Percentiles rank a stretch among this genome's conserved stretches.
Evolutionary conservation across 768 basidiomycete genomes (phyloP).

Genomic region (Rubroboletus pulcherrimus): DNA sequence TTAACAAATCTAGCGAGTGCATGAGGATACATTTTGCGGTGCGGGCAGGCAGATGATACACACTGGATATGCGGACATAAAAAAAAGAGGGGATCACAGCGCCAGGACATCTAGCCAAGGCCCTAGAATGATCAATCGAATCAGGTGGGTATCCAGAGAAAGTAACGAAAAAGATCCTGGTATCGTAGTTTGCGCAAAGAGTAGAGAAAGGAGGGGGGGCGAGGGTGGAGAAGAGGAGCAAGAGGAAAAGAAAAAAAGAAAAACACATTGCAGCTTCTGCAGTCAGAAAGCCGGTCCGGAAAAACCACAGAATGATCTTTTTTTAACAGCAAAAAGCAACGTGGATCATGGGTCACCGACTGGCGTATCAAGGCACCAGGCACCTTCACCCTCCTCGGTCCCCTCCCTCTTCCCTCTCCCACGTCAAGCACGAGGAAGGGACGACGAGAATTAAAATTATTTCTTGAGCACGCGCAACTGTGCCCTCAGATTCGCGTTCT

Average conservation of each 20-base stretch:
- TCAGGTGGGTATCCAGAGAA: constrained; percentile 10
- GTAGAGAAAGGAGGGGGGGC: neutral
- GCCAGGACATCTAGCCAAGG: constrained; percentile 1
- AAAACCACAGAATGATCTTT: neutral
- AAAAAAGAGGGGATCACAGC: neutral
- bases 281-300: neutral
- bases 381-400: neutral
- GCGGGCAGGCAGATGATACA: constrained; percentile 13
- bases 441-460: constrained; percentile 1
- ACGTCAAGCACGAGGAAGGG: neutral
- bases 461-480: constrained; percentile 61
- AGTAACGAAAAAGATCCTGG: neutral
- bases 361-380: constrained; percentile 2
- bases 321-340: neutral
- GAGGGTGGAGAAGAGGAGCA: neutral
- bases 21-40: constrained; percentile 20
- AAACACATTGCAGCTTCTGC: neutral
- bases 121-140: neutral
- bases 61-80: constrained; percentile 13
- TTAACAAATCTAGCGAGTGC: constrained; percentile 17
- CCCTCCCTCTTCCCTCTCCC: neutral
- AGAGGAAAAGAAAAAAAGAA: too few species aligned
- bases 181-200: neutral
- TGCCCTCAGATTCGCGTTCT: constrained; percentile 66
- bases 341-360: neutral